A percentile compares a stretch with the other conserved stretches of the same genome.
Evolutionary conservation across 176 grass and related monocot genomes (phyloP).

Genomic region (Ananas comosus): DNA sequence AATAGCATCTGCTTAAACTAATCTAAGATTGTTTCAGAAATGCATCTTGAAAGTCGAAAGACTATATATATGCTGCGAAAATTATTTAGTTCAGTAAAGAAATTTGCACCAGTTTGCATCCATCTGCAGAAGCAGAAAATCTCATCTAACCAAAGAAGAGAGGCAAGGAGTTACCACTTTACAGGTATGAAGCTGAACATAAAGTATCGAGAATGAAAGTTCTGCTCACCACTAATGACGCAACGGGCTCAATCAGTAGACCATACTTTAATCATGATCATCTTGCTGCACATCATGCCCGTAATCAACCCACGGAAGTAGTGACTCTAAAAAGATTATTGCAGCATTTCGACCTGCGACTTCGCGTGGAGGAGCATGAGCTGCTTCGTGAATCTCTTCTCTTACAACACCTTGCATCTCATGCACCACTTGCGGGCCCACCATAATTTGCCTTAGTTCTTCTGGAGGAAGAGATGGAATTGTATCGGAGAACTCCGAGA

Average conservation of each 20-base stretch:
- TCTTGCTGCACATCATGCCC: slow-evolving; percentile 39
- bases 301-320: slow-evolving; percentile 83
- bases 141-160: neutral
- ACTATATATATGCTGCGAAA: too few species aligned
- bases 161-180: neutral
- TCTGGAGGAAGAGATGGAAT: slow-evolving; percentile 77
- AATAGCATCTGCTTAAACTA: too few species aligned
- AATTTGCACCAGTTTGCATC: too few species aligned
- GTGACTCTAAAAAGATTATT: slow-evolving; percentile 70
- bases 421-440: slow-evolving; percentile 54
- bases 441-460: slow-evolving; percentile 81
- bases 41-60: too few species aligned
- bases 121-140: too few species aligned
- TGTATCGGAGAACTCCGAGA: slow-evolving; percentile 90
- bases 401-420: slow-evolving; percentile 43
- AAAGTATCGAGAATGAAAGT: neutral
- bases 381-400: slow-evolving; percentile 44
- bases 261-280: slow-evolving; percentile 23
- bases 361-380: slow-evolving; percentile 51
- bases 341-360: slow-evolving; percentile 62
- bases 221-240: neutral
- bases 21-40: too few species aligned
- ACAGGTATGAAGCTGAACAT: neutral
- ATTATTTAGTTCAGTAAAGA: too few species aligned
- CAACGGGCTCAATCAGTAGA: neutral